A percentile compares a stretch with the other conserved stretches of the same genome.
Evolutionary conservation across 768 basidiomycete genomes (phyloP).

Genomic region (Tylopilus sp.): DNA sequence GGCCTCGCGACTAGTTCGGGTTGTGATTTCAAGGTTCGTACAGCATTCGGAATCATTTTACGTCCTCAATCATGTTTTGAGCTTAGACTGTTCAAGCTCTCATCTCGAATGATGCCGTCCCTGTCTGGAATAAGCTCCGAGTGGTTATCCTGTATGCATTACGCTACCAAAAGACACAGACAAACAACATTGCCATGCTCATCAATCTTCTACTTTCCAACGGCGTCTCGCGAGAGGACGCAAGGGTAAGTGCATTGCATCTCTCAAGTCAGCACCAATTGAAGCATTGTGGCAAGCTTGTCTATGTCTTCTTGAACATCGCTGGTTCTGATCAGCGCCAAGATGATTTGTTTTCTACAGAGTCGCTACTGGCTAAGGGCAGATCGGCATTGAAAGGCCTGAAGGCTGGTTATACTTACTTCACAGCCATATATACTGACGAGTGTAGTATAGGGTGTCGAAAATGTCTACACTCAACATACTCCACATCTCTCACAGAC

Average conservation of each 20-base stretch:
- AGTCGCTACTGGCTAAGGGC: slow-evolving; percentile 90
- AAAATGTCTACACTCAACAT: slow-evolving; percentile 99
- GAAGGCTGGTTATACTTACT: slow-evolving; percentile 53
- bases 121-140: slow-evolving; percentile 81
- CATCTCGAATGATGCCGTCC: slow-evolving; percentile 62
- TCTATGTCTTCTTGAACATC: slow-evolving; percentile 89
- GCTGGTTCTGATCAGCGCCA: slow-evolving; percentile 96
- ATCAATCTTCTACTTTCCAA: slow-evolving; percentile 74
- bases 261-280: slow-evolving; percentile 6
- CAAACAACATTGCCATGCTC: slow-evolving; percentile 74
- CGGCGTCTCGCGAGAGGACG: slow-evolving; percentile 74
- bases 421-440: slow-evolving; percentile 2
- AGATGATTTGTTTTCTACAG: slow-evolving; percentile 95
- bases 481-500: slow-evolving; percentile 91
- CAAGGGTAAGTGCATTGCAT: slow-evolving; percentile 42
- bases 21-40: slow-evolving; percentile 76
- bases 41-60: not conserved
- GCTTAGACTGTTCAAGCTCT: slow-evolving; percentile 78
- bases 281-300: slow-evolving; percentile 53
- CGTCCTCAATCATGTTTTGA: not conserved
- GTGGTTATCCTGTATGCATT: slow-evolving; percentile 90
- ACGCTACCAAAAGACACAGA: slow-evolving; percentile 88
- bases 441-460: slow-evolving; percentile 73
- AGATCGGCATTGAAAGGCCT: slow-evolving; percentile 93
- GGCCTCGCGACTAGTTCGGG: slow-evolving; percentile 91